Base-by-base conservation (phyloP, 1,284 basidiomycete species). In the Pholiota adiposa region DNA sequence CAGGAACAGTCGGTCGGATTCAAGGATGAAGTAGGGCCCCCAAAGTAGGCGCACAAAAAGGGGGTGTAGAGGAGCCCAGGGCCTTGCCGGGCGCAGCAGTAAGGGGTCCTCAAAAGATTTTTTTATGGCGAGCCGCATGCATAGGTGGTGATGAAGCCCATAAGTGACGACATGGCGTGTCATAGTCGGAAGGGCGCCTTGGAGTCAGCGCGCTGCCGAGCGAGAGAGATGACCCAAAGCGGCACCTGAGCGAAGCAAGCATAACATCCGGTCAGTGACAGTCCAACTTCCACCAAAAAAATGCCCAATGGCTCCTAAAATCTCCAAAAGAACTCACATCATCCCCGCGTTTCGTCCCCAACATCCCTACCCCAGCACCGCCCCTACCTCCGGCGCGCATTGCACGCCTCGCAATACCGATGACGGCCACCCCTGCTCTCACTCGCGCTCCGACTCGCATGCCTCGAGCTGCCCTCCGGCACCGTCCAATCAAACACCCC, bases 401-500 rank as follows among this genome's bases (percentile, higher is more conserved):
- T 72, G 59, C 78, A 79, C 6, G 78, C 78, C 58, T 73, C 76
- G 59, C 77, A 79, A 61, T 72, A 74, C 56, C 77, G 56, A 49
- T 65, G 60, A 44, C 68, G 69, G 9, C 63, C 66, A 43, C 65
- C 68, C 27, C 65, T 67, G 18, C 71, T 66, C 51, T 73, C 72
- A 51, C 72, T 72, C 8, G 58, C 63, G 52, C 67, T 70, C 31
- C 72, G 63, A 18, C 63, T 60, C 34, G 65, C 65, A 46, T 70
- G 67, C 18, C 61, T 59, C 12, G 1, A 14, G 8, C 59, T 59
- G 3, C 59, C 56, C 16, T 56, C 56, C 31, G 52, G 36, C 27
- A 78, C 69, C n/a, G 66, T 80, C 85, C 79, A 83, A 66, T 82
- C 80, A 70, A 74, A 85, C 3, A 78, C 73, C 1, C 77, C 79